Conservation (phyloP, 768 basidiomycete genomes). For the Mycena polygramma region DNA sequence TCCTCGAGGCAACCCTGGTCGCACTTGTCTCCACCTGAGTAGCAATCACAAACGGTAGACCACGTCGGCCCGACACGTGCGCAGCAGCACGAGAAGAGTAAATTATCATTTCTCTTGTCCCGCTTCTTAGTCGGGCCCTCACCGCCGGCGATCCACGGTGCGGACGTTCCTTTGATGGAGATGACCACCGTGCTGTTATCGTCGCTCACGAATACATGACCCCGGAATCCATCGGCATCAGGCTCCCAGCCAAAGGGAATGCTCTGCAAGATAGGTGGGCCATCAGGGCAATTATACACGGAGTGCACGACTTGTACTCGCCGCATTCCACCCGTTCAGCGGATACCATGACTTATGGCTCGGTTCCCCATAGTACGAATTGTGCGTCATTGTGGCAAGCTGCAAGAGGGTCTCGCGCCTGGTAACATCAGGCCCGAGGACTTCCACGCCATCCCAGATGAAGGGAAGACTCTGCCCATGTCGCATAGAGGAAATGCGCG, state of each 20-base stretch:
- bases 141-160: constrained; percentile 75
- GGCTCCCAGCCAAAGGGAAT: constrained; percentile 91
- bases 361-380: constrained; percentile 75
- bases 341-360: constrained; percentile 79
- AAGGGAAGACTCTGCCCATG: constrained; percentile 55
- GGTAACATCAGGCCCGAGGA: constrained; percentile 77
- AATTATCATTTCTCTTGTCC: constrained; percentile 95
- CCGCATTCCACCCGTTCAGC: constrained; percentile 60
- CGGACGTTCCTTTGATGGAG: constrained; percentile 94
- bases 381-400: constrained; percentile 94
- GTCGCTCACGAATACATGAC: constrained; percentile 88
- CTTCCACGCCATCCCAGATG: constrained; percentile 76
- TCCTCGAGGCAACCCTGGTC: constrained; percentile 85
- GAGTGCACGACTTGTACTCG: constrained; percentile 45
- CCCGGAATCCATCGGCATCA: constrained; percentile 88
- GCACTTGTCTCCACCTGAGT: constrained; percentile 80
- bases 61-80: constrained; percentile 94
- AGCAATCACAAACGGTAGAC: constrained; percentile 93
- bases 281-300: not conserved
- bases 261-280: constrained; percentile 8
- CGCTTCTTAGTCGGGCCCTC: constrained; percentile 88
- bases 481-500: constrained; percentile 53
- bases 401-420: constrained; percentile 79
- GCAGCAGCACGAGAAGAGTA: constrained; percentile 96
- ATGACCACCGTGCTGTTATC: constrained; percentile 91